Base-by-base conservation (phyloP, 768 basidiomycete species). In the Serendipita sp. region DNA sequence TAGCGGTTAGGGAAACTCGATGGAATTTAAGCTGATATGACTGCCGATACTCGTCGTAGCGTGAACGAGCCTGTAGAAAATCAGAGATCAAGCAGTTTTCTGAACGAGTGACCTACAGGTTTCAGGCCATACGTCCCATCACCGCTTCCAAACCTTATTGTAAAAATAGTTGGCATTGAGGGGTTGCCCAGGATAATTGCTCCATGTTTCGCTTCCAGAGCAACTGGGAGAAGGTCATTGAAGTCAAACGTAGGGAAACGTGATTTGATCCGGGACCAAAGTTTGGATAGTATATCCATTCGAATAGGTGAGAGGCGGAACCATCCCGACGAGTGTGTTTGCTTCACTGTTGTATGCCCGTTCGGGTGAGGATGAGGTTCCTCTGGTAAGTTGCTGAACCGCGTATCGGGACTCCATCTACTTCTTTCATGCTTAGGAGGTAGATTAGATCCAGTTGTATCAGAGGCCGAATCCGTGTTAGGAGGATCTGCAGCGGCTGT, bases 191-290 rank as follows among this genome's bases (percentile, higher is more conserved):
- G 79, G 20, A 88, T 81, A 51, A 98, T 82, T 17, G 87, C 87
- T 26, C 90, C 90, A 61, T 85, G 90, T 34, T 76, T 75, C n/a
- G 86, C 76, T 64, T 83, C 81, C 61, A 97, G 77, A 26, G 90
- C 88, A 63, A 96, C 71, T 1, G 95, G 95, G 4, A 97, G 74
- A n/a, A 93, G 73, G 69, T 93, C 89, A 67, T 86, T 86, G 17
- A 86, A 81, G 68, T 90, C 85, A 34, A 90, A 74, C 64, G 76
- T 81, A 1, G 88, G 90, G 62, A 88, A 72, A 66, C 87, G 85
- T 17, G 72, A 72, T 64, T 75, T 78, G 26, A 85, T 64, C 81
- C 83, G 85, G 28, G 38, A 53, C 64, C 31, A 63, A 14, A 60
- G 9, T 42, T 61, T 61, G 2, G 44, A 48, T 24, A 38, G 61